phyloP scores from a whole-genome alignment of 306 rosid species.

The Dalbergia oliveri region DNA sequence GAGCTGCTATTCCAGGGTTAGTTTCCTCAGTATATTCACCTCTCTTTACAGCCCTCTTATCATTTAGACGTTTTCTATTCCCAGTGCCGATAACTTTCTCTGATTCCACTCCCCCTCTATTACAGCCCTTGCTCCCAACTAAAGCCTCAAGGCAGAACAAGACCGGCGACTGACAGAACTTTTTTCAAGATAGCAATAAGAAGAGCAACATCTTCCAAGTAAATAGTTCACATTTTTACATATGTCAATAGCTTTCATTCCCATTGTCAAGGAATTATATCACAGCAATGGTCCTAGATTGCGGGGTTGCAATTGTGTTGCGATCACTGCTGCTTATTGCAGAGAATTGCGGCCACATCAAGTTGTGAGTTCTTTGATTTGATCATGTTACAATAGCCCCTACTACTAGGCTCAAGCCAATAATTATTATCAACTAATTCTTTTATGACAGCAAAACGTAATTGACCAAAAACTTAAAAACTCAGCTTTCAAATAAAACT shows the following conservation, averaged over 20 bases:
- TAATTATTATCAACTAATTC: neutral
- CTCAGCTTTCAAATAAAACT: neutral
- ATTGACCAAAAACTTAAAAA: neutral
- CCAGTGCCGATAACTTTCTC: neutral
- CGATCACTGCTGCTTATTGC: no score
- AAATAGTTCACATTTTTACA: neutral
- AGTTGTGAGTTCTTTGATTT: neutral
- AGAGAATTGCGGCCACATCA: no score
- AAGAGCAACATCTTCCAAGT: neutral
- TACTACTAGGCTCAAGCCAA: neutral
- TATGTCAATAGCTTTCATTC: neutral
- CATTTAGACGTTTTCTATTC: conserved; percentile 5
- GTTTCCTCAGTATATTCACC: neutral
- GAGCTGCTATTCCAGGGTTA: neutral
- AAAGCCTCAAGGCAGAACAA: neutral
- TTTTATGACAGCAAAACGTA: neutral
- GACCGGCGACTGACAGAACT: neutral
- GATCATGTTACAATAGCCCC: neutral
- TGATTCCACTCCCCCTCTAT: neutral
- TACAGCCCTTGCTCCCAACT: neutral
- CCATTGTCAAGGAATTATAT: conserved; percentile 8
- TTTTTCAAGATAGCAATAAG: neutral
- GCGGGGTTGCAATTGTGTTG: no score
- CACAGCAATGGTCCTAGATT: no score
- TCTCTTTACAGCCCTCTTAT: neutral